These are phyloP conservation scores for Kodamaea hsintzibuensis DNA, from an alignment of 805 yeast species.

Conservation along the genomic window DNA sequence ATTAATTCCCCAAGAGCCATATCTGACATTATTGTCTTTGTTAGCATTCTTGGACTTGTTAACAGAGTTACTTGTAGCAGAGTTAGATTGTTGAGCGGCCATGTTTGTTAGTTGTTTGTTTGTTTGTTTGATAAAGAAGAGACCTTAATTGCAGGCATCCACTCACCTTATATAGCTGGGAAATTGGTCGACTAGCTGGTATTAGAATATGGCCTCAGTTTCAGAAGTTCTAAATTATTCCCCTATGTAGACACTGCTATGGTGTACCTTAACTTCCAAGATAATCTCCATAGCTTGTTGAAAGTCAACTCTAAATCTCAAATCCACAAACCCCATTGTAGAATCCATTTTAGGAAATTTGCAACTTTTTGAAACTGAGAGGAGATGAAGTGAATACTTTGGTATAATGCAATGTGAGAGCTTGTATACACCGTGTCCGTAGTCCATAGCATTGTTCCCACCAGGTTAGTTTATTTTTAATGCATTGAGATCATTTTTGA, in stretches of 20 bases:
- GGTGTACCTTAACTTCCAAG: background rate
- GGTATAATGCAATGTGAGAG: no score
- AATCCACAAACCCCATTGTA: background rate
- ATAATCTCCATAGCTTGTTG: background rate
- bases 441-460: background rate
- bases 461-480: background rate
- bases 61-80: background rate
- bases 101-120: background rate
- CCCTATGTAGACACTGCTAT: background rate
- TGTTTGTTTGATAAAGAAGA: background rate
- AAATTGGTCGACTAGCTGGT: background rate
- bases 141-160: background rate
- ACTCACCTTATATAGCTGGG: background rate
- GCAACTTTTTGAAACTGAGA: background rate
- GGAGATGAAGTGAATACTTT: background rate
- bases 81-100: conserved; percentile 5
- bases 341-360: background rate
- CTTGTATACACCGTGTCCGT: background rate
- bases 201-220: background rate
- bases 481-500: background rate
- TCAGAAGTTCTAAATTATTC: background rate
- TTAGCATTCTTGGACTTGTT: conserved; percentile 3
- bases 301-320: background rate
- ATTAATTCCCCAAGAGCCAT: background rate
- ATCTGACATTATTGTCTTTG: background rate